Base-by-base conservation (phyloP, 495 filamentous ascomycete species). In the Podospora comata region DNA sequence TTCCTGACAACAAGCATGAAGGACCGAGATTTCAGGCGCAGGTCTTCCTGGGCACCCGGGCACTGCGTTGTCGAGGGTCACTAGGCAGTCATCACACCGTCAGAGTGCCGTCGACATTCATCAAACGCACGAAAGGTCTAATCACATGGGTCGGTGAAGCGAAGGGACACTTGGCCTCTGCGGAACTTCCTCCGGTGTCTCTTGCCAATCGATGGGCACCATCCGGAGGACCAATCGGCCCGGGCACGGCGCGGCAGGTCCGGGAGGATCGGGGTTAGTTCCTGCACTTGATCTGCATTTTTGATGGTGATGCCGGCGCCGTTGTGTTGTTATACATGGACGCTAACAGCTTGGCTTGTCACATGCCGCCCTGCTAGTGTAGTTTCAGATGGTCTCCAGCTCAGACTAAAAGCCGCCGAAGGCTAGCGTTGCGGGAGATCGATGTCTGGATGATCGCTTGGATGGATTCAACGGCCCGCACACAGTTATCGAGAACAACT, bases 181-280 rank as follows among this genome's bases (percentile, higher is more conserved):
- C 39, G 39, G 39, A 48, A 16, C 7, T 48, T 9, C 39, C 39
- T 48, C 39, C 39, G 39, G 39, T 16, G 55, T 58, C 55, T 26
- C n/a, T 58, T 26, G 55, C n/a, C 55, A 58, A 16, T 48, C 9
- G 39, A 48, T 48, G 39, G 9, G 15, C 39, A 48, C 3, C 9
- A 48, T 9, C 39, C 39, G 39, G 39, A 48, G 7, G 20, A 19
- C n/a, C 55, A 26, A 19, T 26, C 55, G 55, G 55, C 55, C 19
- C n/a, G n/a, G 55, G n/a, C 55, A 20, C 55, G 55, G 55, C 55
- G 55, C 55, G 23, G 55, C 60, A 71, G 60, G 70, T 44, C 55
- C 57, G 34, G 67, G 54, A 66, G 55, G 55, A 71, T 68, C 67
- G 64, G 60, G 70, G 53, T 64, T 68, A 68, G 70, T 64, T 64